Evolutionary conservation across 805 yeast species (phyloP), one percentile per base, ranked within the genome.

Genomic region (Nadsonia fulvescens): DNA sequence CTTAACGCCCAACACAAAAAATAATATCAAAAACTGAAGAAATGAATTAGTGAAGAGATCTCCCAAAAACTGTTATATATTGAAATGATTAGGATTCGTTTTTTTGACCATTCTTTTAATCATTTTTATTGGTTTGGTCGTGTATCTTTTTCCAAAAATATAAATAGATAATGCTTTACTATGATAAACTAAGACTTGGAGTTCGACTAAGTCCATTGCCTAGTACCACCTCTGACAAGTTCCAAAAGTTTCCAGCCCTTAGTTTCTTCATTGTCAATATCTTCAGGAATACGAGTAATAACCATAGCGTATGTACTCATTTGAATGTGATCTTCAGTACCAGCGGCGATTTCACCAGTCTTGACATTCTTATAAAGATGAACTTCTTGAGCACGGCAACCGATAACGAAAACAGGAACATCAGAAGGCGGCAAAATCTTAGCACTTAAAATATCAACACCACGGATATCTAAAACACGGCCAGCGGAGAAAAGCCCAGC

Each of bases 231-330:
- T 45, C 93, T 72, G 25, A 79, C 94, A 47, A 86, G 78, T 56
- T 86, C 96, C 44, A 86, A 52, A 30, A 89, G 70, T 58, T 78
- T 79, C 98, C 98, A 89, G 17, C 99, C 99, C 45, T 79, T 93
- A 13, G 99, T 89, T 43, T 72, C 83, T 28, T 66, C 63, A 48
- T 89, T 77, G 35, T 72, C 93, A 44, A 89, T 69, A 33, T 83
- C 82, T 51, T 83, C 98, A 3, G 94, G 82, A 27, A 78, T 59
- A 51, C 98, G 70, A 11, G 98, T 82, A 40, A 89, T 58, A 12
- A 86, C 98, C 82, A 89, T 69, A 20, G 93, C 96, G 48, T 89
- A 89, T n/a, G 92, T 73, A 41, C 91, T 72, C 63, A 79, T 65
- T 50, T 79, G 70, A 39, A 89, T 79, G 51, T 82, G 82, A 42